These are phyloP conservation scores for Trichoderma guizhouense DNA, from an alignment of 2,329 filamentous ascomycete genomes.

Conservation along the genomic window DNA sequence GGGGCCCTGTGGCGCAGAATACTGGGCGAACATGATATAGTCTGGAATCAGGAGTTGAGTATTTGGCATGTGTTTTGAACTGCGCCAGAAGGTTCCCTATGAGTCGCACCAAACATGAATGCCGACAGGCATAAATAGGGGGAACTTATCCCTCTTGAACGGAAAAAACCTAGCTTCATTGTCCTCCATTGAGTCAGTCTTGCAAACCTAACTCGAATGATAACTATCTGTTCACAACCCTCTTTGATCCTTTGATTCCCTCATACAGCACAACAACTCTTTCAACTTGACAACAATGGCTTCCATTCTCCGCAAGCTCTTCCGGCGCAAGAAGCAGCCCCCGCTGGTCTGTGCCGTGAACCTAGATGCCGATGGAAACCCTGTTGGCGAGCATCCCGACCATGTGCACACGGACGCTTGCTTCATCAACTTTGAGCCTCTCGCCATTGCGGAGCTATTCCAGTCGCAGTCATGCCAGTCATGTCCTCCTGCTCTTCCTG, in stretches of 20 bases:
- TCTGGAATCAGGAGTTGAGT: constrained; percentile 6
- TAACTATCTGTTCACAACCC: not conserved
- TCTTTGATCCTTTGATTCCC: not conserved
- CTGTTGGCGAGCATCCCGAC: constrained; percentile 10
- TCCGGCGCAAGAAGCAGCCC: constrained; percentile 10
- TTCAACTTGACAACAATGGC: not conserved
- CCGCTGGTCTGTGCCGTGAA: constrained; percentile 10
- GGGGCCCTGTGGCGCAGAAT: not conserved
- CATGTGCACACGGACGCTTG: constrained; percentile 11
- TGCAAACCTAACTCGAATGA: not conserved
- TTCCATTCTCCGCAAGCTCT: constrained; percentile 10
- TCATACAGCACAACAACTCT: not conserved
- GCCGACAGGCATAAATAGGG: constrained; percentile 3
- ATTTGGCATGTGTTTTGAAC: constrained; percentile 1
- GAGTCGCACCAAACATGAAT: not conserved
- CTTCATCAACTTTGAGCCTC: constrained; percentile 9
- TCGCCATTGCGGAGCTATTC: constrained; percentile 12
- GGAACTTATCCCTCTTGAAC: not conserved
- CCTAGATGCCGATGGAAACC: constrained; percentile 6
- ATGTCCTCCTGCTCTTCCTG: not conserved
- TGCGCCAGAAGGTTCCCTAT: not conserved
- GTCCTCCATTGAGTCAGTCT: not conserved
- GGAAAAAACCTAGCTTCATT: not conserved
- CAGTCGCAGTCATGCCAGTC: constrained; percentile 11
- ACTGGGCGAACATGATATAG: not conserved